These are phyloP conservation scores for Pseudocercospora musae DNA, from an alignment of 2,329 filamentous ascomycete species.

Conservation along the genomic window DNA sequence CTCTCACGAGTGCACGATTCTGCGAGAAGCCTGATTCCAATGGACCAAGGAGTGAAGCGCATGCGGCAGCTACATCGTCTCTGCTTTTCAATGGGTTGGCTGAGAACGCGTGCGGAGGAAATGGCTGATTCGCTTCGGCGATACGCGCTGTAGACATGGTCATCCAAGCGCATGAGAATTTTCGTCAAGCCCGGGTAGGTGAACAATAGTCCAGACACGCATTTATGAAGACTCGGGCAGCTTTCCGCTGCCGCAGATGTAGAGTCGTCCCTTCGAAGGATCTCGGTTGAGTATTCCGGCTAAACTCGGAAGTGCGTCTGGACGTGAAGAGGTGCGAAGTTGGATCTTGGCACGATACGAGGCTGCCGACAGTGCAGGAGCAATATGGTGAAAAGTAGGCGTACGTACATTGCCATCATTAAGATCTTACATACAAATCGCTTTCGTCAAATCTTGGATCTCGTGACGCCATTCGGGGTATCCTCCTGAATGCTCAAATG, in stretches of 20 bases:
- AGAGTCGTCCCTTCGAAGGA: too few species aligned
- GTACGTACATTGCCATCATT: constrained; percentile 1
- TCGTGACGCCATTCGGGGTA: constrained; percentile 8
- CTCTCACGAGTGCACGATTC: constrained; percentile 60
- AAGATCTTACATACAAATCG: constrained; percentile 3
- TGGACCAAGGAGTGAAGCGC: constrained; percentile 61
- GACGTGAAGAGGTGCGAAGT: background rate
- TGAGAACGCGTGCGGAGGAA: constrained; percentile 42
- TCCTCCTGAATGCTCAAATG: background rate
- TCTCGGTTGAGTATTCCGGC: background rate
- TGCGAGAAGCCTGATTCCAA: constrained; percentile 70
- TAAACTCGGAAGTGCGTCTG: background rate
- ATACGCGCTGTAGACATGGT: constrained; percentile 15
- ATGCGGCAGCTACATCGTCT: constrained; percentile 43
- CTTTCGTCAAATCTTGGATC: constrained; percentile 20
- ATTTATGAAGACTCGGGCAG: background rate
- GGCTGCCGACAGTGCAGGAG: background rate
- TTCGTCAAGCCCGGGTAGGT: background rate
- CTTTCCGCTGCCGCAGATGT: background rate
- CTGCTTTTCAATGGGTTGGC: constrained; percentile 42
- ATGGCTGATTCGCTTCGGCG: constrained; percentile 42
- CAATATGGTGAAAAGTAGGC: background rate
- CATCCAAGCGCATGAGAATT: background rate
- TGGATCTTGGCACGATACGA: background rate
- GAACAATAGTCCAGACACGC: background rate